A percentile compares a stretch with the other conserved stretches of the same genome.
Conservation (phyloP, 345 rosid genomes). For the Eucalyptus leucophloia region DNA sequence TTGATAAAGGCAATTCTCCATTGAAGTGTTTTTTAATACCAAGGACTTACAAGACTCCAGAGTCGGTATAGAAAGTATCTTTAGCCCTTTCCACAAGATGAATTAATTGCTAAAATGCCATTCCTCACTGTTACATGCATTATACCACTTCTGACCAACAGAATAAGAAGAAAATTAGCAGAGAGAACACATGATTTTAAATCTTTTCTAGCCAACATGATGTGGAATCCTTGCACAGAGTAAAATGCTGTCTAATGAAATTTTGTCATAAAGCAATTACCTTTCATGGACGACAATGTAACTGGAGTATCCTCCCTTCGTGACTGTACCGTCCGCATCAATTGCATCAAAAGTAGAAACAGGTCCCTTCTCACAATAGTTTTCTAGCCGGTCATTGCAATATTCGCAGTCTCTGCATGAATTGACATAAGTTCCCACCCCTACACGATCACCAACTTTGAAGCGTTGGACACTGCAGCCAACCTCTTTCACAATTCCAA, state of each 20-base stretch:
- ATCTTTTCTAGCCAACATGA: background rate
- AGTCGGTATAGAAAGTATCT: background rate
- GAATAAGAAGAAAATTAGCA: background rate
- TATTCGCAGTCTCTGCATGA: conserved; percentile 69
- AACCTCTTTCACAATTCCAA: conserved; percentile 67
- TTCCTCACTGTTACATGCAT: background rate
- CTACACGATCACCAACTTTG: conserved; percentile 73
- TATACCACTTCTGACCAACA: background rate
- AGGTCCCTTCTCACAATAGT: conserved; percentile 32
- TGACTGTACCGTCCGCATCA: conserved; percentile 67
- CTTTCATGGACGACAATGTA: conserved; percentile 66
- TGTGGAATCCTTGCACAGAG: background rate
- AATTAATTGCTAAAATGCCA: background rate
- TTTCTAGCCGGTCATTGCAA: conserved; percentile 47
- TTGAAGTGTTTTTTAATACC: background rate
- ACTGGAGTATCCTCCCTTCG: conserved; percentile 88
- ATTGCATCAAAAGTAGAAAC: conserved; percentile 57
- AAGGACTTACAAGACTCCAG: background rate
- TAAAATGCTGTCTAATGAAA: background rate
- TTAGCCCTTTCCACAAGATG: background rate
- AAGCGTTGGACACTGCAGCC: conserved; percentile 49
- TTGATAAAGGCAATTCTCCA: background rate
- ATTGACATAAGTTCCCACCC: conserved; percentile 82
- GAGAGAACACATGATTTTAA: background rate
- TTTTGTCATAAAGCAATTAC: background rate